Percentiles rank a stretch among this genome's conserved stretches.
phyloP scores from a whole-genome alignment of 2,329 filamentous ascomycete species.

The Dactylellina cionopaga region DNA sequence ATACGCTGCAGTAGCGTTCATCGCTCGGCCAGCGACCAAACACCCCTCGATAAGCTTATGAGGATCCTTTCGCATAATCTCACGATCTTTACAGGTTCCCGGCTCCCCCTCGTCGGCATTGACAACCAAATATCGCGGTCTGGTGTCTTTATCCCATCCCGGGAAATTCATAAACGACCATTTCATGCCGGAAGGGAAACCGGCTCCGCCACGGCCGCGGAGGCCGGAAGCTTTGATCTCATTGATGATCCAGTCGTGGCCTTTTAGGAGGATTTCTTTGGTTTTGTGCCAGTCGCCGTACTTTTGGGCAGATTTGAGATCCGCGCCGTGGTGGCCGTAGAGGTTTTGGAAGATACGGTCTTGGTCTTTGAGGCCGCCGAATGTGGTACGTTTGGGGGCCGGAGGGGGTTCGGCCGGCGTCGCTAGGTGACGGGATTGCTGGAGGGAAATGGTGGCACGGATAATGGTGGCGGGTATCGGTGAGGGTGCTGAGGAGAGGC shows the following conservation, averaged over 20 bases:
- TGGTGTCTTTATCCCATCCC: constrained; percentile 97
- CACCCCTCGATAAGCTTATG: constrained; percentile 99
- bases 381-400: constrained; percentile 72
- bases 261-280: constrained; percentile 96
- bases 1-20: constrained; percentile 98
- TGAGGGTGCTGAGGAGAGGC: constrained; percentile 42
- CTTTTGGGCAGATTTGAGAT: constrained; percentile 93
- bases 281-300: constrained; percentile 99
- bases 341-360: constrained; percentile 99
- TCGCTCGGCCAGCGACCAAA: constrained; percentile 91
- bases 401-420: constrained; percentile 79
- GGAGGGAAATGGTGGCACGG: constrained; percentile 62
- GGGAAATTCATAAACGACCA: constrained; percentile 99
- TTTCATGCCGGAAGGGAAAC: constrained; percentile 98
- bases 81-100: constrained; percentile 98
- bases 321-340: constrained; percentile 89
- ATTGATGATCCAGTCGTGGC: constrained; percentile 97
- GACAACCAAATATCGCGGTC: constrained; percentile 95
- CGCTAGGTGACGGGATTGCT: constrained; percentile 77
- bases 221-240: constrained; percentile 97
- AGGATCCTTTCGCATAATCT: constrained; percentile 99
- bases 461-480: constrained; percentile 47
- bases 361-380: constrained; percentile 92
- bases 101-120: constrained; percentile 99
- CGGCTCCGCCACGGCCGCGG: constrained; percentile 93